These are phyloP conservation scores for Tetrapisispora namnaoensis DNA, from an alignment of 805 yeast species.

Conservation along the genomic window DNA sequence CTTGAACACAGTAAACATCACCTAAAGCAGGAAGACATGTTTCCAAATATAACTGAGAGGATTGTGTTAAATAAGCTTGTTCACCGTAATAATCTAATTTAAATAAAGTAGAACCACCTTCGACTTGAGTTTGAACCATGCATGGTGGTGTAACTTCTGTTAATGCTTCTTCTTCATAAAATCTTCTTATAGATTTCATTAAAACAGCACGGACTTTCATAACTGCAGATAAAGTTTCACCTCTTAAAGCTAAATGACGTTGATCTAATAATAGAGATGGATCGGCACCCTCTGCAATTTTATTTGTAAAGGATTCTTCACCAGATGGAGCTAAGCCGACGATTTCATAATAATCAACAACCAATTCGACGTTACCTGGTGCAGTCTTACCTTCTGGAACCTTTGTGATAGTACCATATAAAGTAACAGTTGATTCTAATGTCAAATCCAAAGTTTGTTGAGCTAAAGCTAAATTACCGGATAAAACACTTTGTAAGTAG, in stretches of 20 bases:
- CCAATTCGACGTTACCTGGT: constrained; percentile 93
- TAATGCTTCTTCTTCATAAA: constrained; percentile 62
- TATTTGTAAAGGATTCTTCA: constrained; percentile 89
- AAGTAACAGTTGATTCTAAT: constrained; percentile 70
- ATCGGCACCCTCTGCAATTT: constrained; percentile 86
- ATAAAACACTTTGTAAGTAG: constrained; percentile 71
- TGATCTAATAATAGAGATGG: constrained; percentile 87
- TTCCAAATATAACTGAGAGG: constrained; percentile 93
- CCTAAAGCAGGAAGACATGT: constrained; percentile 94
- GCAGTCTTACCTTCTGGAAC: constrained; percentile 96
- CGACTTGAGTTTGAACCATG: constrained; percentile 99
- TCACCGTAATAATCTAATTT: constrained; percentile 91
- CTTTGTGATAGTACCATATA: constrained; percentile 72
- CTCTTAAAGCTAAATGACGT: constrained; percentile 93
- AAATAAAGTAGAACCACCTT: constrained; percentile 96
- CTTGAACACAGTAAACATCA: constrained; percentile 95
- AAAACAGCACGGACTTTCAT: constrained; percentile 89
- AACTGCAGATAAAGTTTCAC: constrained; percentile 85
- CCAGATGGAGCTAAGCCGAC: constrained; percentile 95
- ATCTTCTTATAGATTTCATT: constrained; percentile 63
- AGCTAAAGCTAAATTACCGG: constrained; percentile 89
- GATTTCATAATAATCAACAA: constrained; percentile 81
- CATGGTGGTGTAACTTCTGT: constrained; percentile 97
- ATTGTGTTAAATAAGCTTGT: constrained; percentile 92
- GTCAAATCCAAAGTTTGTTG: constrained; percentile 78